phyloP scores from a whole-genome alignment of 768 basidiomycete species.

The Boletus eberwhitei region DNA sequence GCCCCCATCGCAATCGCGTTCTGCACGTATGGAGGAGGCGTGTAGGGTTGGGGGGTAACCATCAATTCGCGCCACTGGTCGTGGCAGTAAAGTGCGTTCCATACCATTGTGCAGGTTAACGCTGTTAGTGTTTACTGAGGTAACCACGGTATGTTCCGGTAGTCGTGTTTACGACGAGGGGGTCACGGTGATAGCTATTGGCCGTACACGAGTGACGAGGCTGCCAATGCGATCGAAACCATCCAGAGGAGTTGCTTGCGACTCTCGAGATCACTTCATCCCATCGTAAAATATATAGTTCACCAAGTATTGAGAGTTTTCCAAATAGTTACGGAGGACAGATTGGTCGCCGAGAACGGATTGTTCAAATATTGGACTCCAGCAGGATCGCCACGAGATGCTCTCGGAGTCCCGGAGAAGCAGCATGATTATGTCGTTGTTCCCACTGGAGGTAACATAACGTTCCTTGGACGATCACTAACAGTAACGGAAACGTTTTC shows the following conservation, averaged over 20 bases:
- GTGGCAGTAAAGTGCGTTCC: neutral
- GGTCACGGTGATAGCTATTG: neutral
- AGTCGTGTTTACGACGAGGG: slow-evolving; percentile 3
- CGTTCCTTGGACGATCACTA: slow-evolving; percentile 1
- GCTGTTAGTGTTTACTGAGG: neutral
- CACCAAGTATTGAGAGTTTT: neutral
- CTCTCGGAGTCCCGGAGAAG: neutral
- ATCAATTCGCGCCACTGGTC: slow-evolving; percentile 2
- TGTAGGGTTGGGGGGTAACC: slow-evolving; percentile 9
- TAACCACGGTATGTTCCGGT: neutral
- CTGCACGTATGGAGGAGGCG: slow-evolving; percentile 10
- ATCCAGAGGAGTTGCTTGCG: neutral
- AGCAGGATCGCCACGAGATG: neutral
- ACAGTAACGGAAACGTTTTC: neutral
- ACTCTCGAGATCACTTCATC: neutral
- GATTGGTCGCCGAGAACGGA: neutral
- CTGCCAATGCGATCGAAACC: neutral
- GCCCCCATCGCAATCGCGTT: slow-evolving; percentile 1
- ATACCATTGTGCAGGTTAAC: slow-evolving; percentile 1
- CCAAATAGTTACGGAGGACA: neutral
- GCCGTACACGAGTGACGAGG: neutral
- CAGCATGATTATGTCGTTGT: neutral
- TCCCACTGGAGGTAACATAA: neutral
- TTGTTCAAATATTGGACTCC: neutral
- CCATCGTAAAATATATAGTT: neutral